Conservation (phyloP, 495 filamentous ascomycete genomes). For the Neurospora africana region DNA sequence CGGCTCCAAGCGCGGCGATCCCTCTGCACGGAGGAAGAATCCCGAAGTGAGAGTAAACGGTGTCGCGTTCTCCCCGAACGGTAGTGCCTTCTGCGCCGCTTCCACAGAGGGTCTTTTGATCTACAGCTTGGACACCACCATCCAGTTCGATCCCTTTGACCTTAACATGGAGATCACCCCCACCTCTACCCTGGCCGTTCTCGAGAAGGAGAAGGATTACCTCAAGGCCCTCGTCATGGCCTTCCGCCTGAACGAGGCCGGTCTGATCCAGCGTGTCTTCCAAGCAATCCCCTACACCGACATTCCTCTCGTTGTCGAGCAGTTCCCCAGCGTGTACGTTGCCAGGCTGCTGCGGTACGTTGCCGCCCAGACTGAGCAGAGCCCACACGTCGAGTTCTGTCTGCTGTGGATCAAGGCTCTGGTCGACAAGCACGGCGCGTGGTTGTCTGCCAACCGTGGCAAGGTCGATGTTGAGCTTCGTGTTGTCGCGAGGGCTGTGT, state of each 20-base stretch:
- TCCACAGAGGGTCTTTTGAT: constrained; percentile 89
- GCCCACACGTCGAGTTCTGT: constrained; percentile 87
- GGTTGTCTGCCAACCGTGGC: constrained; percentile 65
- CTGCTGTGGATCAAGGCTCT: constrained; percentile 85
- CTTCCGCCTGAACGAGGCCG: constrained; percentile 78
- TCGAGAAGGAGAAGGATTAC: constrained; percentile 67
- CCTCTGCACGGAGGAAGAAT: constrained; percentile 58
- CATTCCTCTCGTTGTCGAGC: constrained; percentile 66
- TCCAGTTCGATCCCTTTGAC: constrained; percentile 91
- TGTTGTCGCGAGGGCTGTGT: constrained; percentile 62
- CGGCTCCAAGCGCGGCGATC: constrained; percentile 74
- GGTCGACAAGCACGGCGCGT: constrained; percentile 68
- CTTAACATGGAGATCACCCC: constrained; percentile 89
- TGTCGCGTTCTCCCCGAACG: constrained; percentile 79
- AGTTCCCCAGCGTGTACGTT: constrained; percentile 80
- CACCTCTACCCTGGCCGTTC: constrained; percentile 60
- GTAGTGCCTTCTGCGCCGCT: constrained; percentile 85
- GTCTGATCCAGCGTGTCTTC: constrained; percentile 72
- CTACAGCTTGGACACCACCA: constrained; percentile 72
- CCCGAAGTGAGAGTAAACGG: constrained; percentile 81
- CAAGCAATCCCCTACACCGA: constrained; percentile 67
- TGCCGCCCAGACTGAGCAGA: constrained; percentile 78
- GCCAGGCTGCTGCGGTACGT: constrained; percentile 71
- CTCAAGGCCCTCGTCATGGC: constrained; percentile 93
- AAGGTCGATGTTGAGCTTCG: constrained; percentile 74